These are phyloP conservation scores for Dryas integrifolia DNA, from an alignment of 331 rosid species.

Conservation along the genomic window DNA sequence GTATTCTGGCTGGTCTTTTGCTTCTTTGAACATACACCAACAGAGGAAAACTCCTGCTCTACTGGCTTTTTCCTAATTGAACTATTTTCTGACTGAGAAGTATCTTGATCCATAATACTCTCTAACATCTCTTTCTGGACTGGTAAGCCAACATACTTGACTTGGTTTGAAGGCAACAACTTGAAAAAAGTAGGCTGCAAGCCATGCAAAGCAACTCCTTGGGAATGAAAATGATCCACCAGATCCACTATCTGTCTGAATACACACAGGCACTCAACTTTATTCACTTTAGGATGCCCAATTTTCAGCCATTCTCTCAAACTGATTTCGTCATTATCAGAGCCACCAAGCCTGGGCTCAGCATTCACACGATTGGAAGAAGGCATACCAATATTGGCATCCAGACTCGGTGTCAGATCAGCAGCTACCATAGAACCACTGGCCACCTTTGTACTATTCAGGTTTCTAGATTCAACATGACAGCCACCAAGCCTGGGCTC, in stretches of 20 bases:
- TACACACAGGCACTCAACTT: constrained; percentile 51
- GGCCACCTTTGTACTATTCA: constrained; percentile 38
- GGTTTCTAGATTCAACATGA: constrained; percentile 44
- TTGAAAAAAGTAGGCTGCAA: constrained; percentile 60
- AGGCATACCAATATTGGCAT: constrained; percentile 34
- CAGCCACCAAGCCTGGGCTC: constrained; percentile 30
- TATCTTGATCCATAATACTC: constrained; percentile 36
- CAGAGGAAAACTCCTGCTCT: constrained; percentile 40
- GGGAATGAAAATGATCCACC: constrained; percentile 52
- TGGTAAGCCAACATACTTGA: constrained; percentile 52
- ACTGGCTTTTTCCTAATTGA: constrained; percentile 43
- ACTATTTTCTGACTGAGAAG: constrained; percentile 35
- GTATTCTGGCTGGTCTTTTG: constrained; percentile 41
- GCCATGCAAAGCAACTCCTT: constrained; percentile 55
- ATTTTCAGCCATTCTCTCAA: constrained; percentile 73
- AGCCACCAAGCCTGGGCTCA: constrained; percentile 28
- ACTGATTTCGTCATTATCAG: constrained; percentile 47
- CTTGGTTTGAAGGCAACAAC: constrained; percentile 54
- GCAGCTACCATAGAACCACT: constrained; percentile 36
- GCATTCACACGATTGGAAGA: constrained; percentile 25
- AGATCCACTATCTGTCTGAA: constrained; percentile 64
- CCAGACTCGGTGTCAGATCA: constrained; percentile 22
- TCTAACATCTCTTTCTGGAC: constrained; percentile 33
- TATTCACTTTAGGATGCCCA: constrained; percentile 40
- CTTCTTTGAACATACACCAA: constrained; percentile 45